These are phyloP conservation scores for Candida nanaspora DNA, from an alignment of 805 yeast species.

Conservation along the genomic window DNA sequence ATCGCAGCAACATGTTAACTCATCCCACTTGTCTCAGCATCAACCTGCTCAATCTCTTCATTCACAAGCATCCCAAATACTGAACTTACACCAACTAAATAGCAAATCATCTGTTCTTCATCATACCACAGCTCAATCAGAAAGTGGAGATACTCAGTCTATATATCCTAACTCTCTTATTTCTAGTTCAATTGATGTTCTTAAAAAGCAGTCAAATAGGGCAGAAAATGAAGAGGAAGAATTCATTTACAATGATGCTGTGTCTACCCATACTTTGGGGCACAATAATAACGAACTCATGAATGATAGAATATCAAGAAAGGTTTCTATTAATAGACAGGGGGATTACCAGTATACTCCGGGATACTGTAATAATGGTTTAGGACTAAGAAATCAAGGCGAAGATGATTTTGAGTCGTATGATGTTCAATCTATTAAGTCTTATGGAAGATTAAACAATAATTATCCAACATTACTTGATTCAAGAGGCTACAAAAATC, in stretches of 20 bases:
- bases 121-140: background rate
- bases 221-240: conserved; percentile 16
- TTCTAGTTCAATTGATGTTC: conserved; percentile 6
- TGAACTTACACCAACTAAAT: background rate
- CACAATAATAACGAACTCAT: background rate
- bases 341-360: background rate
- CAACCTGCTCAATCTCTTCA: background rate
- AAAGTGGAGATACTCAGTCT: conserved; percentile 13
- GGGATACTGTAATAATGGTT: background rate
- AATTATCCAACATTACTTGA: background rate
- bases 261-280: background rate
- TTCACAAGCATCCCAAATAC: background rate
- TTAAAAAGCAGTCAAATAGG: conserved; percentile 1
- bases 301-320: background rate
- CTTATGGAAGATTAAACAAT: background rate
- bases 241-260: conserved; percentile 18
- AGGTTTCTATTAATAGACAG: background rate
- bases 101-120: background rate
- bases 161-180: conserved; percentile 18
- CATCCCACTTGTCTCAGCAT: background rate
- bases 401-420: background rate
- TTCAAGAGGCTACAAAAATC: background rate
- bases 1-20: background rate
- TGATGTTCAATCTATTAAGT: background rate
- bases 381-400: background rate